phyloP scores from a whole-genome alignment of 768 basidiomycete genomes.

The Cyclocybe aegerita region DNA sequence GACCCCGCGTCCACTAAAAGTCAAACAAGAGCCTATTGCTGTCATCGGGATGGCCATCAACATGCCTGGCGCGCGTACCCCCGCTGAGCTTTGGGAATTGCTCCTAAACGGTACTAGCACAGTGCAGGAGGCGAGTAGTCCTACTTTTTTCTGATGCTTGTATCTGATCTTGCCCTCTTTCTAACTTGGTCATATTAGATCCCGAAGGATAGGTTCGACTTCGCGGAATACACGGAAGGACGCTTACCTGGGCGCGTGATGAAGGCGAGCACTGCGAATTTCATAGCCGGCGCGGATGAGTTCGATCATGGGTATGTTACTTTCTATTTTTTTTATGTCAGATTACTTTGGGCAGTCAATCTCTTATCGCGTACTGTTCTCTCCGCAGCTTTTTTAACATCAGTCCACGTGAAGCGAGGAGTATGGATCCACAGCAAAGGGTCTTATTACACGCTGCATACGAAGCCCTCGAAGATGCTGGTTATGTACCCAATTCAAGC shows the following conservation, averaged over 20 bases:
- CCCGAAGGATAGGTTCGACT: slow-evolving; percentile 55
- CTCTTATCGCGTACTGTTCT: neutral
- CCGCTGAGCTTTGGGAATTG: slow-evolving; percentile 55
- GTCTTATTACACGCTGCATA: slow-evolving; percentile 65
- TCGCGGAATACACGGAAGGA: slow-evolving; percentile 35
- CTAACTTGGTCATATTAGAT: slow-evolving; percentile 41
- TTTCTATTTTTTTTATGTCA: neutral
- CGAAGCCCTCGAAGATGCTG: slow-evolving; percentile 68
- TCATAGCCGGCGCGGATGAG: slow-evolving; percentile 51
- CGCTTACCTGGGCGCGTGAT: slow-evolving; percentile 38
- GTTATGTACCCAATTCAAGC: slow-evolving; percentile 63
- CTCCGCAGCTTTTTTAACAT: slow-evolving; percentile 59
- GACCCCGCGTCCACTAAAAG: neutral
- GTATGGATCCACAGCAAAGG: slow-evolving; percentile 79
- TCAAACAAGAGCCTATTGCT: slow-evolving; percentile 50
- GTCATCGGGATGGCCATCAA: slow-evolving; percentile 72
- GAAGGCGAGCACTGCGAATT: slow-evolving; percentile 61
- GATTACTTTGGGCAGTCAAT: neutral
- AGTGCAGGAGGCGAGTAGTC: slow-evolving; percentile 46
- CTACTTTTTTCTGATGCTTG: neutral
- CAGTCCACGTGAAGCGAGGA: slow-evolving; percentile 70
- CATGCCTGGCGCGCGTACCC: slow-evolving; percentile 52
- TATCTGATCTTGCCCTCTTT: neutral
- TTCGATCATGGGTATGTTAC: slow-evolving; percentile 57
- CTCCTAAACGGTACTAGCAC: slow-evolving; percentile 58